Conservation (phyloP, 495 filamentous ascomycete species). For the Parathielavia hyrcaniae region DNA sequence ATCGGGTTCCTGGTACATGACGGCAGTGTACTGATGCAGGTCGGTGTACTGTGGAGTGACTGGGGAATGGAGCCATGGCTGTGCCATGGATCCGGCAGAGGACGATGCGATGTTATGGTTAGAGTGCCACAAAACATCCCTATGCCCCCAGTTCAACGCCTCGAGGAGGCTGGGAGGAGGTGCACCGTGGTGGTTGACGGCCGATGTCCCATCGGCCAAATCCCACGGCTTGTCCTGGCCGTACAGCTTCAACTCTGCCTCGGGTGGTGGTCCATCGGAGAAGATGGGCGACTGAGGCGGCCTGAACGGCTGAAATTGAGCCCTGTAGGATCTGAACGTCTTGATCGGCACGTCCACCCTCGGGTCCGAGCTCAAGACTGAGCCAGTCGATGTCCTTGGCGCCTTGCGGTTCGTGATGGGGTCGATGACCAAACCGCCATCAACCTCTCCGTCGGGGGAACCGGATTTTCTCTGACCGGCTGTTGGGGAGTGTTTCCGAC, state of each 20-base stretch:
- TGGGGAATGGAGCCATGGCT: not conserved
- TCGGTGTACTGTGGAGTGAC: slow-evolving; percentile 22
- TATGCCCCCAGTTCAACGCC: slow-evolving; percentile 15
- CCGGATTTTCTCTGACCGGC: not conserved
- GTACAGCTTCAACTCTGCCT: slow-evolving; percentile 38
- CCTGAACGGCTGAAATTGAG: slow-evolving; percentile 31
- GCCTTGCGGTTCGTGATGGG: slow-evolving; percentile 60
- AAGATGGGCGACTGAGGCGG: slow-evolving; percentile 28
- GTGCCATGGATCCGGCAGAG: not conserved
- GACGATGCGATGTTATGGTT: slow-evolving; percentile 16
- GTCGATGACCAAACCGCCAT: slow-evolving; percentile 47
- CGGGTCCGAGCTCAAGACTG: slow-evolving; percentile 11
- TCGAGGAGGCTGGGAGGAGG: slow-evolving; percentile 8
- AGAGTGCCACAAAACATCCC: slow-evolving; percentile 26
- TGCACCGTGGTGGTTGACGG: slow-evolving; percentile 17
- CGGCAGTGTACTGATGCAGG: slow-evolving; percentile 26
- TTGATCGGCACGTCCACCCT: slow-evolving; percentile 30
- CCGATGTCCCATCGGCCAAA: not conserved
- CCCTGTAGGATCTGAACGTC: slow-evolving; percentile 36
- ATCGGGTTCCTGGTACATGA: slow-evolving; percentile 26
- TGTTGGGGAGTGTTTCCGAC: not conserved
- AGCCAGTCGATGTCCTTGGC: slow-evolving; percentile 18
- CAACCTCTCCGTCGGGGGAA: not conserved
- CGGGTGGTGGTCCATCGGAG: slow-evolving; percentile 33
- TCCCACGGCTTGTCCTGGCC: slow-evolving; percentile 26